Percentiles rank a stretch among this genome's conserved stretches.
These are phyloP conservation scores for Cryphonectria radicalis DNA, from an alignment of 2,329 filamentous ascomycete species.

Conservation along the genomic window DNA sequence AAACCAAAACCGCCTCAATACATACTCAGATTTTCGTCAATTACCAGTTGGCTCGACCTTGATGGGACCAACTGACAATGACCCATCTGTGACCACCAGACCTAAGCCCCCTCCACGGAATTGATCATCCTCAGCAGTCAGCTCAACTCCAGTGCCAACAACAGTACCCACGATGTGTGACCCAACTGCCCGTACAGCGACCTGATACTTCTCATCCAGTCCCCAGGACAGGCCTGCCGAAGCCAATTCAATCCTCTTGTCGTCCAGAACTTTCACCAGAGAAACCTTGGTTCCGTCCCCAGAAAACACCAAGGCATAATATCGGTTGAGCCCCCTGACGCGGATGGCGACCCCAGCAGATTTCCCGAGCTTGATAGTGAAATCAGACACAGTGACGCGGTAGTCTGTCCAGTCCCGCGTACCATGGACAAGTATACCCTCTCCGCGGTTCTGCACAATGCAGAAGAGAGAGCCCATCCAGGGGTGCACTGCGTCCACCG, in stretches of 20 bases:
- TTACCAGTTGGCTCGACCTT: slow-evolving; percentile 20
- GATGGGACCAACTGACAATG: slow-evolving; percentile 30
- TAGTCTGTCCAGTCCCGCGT: slow-evolving; percentile 42
- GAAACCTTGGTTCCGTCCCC: slow-evolving; percentile 24
- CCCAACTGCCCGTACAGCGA: slow-evolving; percentile 25
- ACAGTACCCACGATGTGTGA: slow-evolving; percentile 16
- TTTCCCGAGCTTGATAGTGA: slow-evolving; percentile 35
- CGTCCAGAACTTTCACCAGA: slow-evolving; percentile 34
- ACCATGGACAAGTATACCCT: slow-evolving; percentile 39
- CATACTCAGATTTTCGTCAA: background rate
- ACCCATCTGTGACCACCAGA: slow-evolving; percentile 32
- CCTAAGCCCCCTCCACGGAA: slow-evolving; percentile 34
- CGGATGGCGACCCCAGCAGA: slow-evolving; percentile 36
- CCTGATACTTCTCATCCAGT: slow-evolving; percentile 31
- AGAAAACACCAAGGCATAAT: slow-evolving; percentile 36
- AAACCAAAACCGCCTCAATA: background rate
- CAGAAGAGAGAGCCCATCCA: slow-evolving; percentile 31
- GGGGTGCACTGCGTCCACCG: slow-evolving; percentile 33
- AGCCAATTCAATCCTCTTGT: slow-evolving; percentile 29
- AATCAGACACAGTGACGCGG: slow-evolving; percentile 28
- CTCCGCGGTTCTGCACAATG: slow-evolving; percentile 37
- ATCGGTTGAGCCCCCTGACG: slow-evolving; percentile 39
- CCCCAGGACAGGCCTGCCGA: slow-evolving; percentile 31
- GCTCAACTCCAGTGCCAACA: slow-evolving; percentile 5
- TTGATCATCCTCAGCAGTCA: slow-evolving; percentile 31